These are phyloP conservation scores for Pseudogymnoascus sp. DNA, from an alignment of 2,329 filamentous ascomycete genomes.

Conservation along the genomic window DNA sequence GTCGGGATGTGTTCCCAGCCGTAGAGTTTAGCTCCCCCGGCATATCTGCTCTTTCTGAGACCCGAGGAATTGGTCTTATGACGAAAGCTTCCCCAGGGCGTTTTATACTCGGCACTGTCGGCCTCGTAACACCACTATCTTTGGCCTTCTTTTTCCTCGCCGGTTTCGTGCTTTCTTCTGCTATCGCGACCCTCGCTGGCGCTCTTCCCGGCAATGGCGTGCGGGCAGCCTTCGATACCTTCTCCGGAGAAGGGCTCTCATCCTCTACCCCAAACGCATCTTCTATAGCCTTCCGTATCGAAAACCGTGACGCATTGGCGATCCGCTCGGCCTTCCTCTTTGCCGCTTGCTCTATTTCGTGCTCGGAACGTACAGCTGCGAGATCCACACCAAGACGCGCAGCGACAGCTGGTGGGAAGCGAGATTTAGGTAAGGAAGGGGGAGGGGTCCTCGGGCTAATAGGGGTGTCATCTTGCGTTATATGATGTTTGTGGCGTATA, in stretches of 20 bases:
- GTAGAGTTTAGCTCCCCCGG: neutral
- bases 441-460: neutral
- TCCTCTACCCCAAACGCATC: neutral
- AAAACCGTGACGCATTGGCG: neutral
- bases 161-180: neutral
- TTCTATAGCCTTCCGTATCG: neutral
- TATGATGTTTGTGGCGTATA: neutral
- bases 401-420: neutral
- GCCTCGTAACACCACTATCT: neutral
- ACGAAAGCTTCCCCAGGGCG: neutral
- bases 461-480: neutral
- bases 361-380: neutral
- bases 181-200: neutral
- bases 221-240: neutral
- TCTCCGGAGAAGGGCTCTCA: neutral
- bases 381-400: neutral
- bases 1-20: neutral
- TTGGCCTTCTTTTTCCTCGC: neutral
- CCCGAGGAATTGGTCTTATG: neutral
- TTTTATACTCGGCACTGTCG: neutral
- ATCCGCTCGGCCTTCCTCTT: neutral
- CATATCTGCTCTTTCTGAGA: neutral
- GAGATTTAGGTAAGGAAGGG: neutral
- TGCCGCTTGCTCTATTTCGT: neutral
- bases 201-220: neutral